Base-by-base conservation (phyloP, 1,139 yeast genomes). In the Kodamaea anthophila region DNA sequence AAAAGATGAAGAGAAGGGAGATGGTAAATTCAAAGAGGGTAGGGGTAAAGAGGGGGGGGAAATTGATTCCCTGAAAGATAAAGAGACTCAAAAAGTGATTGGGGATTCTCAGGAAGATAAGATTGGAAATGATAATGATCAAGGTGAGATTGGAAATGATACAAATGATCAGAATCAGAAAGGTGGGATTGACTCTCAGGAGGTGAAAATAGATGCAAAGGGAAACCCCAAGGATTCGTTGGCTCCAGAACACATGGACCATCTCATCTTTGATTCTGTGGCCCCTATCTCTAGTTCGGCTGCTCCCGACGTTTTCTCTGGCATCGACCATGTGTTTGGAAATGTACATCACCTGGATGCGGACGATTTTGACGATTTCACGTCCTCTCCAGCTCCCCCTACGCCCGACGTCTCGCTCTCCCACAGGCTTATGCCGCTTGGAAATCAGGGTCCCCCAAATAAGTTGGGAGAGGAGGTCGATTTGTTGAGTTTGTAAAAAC, bases 331-430 rank as follows among this genome's bases (percentile, higher is more conserved):
- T 13, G 22, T 15, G 13, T 19, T 15, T 15, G 23, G 11, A 21
- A 15, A n/a, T n/a, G n/a, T 20, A 11, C 18, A 16, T 9, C 22
- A 26, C 5, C 24, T 14, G 10, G 35, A 32, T 8, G 29, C 14
- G 13, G 39, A 35, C 13, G 45, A 39, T 3, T 42, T 43, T 30
- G 38, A 35, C 8, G 46, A 42, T 9, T 44, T 42, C 29, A 25
- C 36, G 6, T 34, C 39, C 4, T 36, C 35, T 21, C 8, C 18
- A n/a, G 18, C 12, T 24, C 21, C 18, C 14, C 22, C 26, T 13
- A 26, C 12, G 10, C 26, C 32, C 2, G 26, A 24, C 15, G 29
- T 24, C 15, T 19, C 24, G 13, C 24, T 30, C 9, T 20, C 26
- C 18, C 29, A 29, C 3, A 30, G 22, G 23, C 21, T 27, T 16